Evolutionary conservation across 2,329 filamentous ascomycete genomes (phyloP), one percentile per base, ranked within the genome.

Genomic region (Whalleya microplaca): DNA sequence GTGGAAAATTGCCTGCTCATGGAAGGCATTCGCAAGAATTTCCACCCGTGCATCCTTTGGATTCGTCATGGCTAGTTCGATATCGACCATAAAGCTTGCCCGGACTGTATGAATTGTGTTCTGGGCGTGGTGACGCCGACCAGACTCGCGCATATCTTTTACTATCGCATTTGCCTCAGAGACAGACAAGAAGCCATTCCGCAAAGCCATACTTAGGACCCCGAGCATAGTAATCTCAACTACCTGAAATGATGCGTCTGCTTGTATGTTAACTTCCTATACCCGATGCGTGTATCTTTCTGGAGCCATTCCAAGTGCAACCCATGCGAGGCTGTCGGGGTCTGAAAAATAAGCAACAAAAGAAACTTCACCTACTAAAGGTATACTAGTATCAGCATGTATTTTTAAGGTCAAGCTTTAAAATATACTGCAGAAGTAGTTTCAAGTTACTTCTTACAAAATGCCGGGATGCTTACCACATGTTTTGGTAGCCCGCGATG

Each of bases 121-220:
- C 18, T 56, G 48, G 9, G 45, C 21, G 29, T 59, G 53, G 21
- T 63, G 61, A 40, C 54, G 54, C n/a, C 44, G 48, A 5, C 61
- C 58, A 45, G 62, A 59, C 21, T 19, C 55, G 18, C 45, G 55
- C 58, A 63, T 59, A n/a, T 57, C 41, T 12, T 41, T 58, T 4
- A 63, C 51, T 16, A 61, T 29, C 5, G 50, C 52, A 41, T 63
- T 55, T 20, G 58, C 58, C 37, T 63, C 61, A 2, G 48, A 47
- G 2, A 44, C 32, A 48, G 58, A 59, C 12, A 63, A 21, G 20
- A 63, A 62, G 18, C 58, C 61, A 41, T 63, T 63, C 9, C 61
- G 58, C 19, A 63, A 48, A n/a, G 61, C 66, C 64, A 69, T 68
- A 52, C 58, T 64, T 42, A 71, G 32, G 23, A 71, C 64, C 0